These are phyloP conservation scores for Perkinsus marinus DNA, from an alignment of 169 alveolate genomes.

Conservation along the genomic window DNA sequence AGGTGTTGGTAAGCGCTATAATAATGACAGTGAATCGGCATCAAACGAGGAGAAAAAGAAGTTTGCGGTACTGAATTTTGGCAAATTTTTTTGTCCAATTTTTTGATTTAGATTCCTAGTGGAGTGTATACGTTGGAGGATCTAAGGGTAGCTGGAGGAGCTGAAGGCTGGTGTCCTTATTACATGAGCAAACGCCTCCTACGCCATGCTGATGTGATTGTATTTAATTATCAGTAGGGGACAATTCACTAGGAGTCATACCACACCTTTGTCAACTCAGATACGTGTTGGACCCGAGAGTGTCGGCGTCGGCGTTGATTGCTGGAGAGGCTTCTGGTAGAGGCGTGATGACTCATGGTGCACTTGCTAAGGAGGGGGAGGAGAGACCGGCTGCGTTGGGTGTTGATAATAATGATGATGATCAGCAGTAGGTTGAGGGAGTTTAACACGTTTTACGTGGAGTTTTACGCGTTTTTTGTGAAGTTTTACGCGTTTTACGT, in stretches of 20 bases:
- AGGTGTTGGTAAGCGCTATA: not conserved
- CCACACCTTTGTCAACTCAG: not conserved
- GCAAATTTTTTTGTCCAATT: not conserved
- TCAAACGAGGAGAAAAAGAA: not conserved
- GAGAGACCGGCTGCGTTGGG: not conserved
- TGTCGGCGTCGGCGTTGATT: conserved; percentile 47
- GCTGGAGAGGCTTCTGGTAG: not conserved
- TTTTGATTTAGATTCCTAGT: conserved; percentile 7
- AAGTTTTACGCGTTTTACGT: no score
- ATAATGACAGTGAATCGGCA: not conserved
- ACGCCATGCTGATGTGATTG: conserved; percentile 81
- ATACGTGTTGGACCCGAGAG: conserved; percentile 83
- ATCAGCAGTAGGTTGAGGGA: not conserved
- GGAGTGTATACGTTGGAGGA: conserved; percentile 93
- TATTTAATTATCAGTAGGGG: conserved; percentile 84
- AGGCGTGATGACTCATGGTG: not conserved
- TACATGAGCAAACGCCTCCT: conserved; percentile 80
- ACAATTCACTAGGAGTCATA: not conserved
- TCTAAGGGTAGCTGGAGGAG: conserved; percentile 32
- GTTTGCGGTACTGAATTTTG: not conserved
- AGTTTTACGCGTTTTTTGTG: no score
- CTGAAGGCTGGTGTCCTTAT: conserved; percentile 77
- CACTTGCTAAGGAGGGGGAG: not conserved
- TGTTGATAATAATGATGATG: not conserved
- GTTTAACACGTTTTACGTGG: no score